Conservation (phyloP, 805 yeast species). For the Barnettozyma botsteinii region DNA sequence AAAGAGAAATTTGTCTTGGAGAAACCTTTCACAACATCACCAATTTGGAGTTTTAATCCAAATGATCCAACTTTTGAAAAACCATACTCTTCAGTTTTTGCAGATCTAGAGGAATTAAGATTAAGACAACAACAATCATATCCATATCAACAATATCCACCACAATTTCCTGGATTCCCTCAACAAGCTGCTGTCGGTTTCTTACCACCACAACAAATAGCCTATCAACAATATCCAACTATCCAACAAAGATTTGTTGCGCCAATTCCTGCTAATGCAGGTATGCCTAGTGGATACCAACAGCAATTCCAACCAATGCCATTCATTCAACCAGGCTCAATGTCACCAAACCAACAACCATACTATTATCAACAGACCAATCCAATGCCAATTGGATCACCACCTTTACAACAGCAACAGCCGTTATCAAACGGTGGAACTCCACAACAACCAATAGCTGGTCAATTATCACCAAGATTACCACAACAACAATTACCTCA, state of each 20-base stretch:
- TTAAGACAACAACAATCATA: slow-evolving; percentile 1
- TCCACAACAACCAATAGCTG: slow-evolving; percentile 3
- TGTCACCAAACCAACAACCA: slow-evolving; percentile 2
- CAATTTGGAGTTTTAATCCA: slow-evolving; percentile 57
- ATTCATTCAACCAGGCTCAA: slow-evolving; percentile 16
- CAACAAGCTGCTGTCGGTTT: slow-evolving; percentile 3
- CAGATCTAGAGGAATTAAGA: slow-evolving; percentile 26
- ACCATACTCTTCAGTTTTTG: slow-evolving; percentile 48
- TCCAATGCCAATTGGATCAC: slow-evolving; percentile 1
- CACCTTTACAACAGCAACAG: slow-evolving; percentile 2
- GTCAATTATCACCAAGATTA: slow-evolving; percentile 3
- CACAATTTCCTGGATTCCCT: slow-evolving; percentile 3
- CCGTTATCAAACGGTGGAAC: slow-evolving; percentile 1
- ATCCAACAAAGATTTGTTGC: slow-evolving; percentile 10
- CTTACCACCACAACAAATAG: slow-evolving; percentile 7
- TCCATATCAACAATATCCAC: slow-evolving; percentile 8
- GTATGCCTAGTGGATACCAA: slow-evolving; percentile 1
- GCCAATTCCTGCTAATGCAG: slow-evolving; percentile 10
- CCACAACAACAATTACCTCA: slow-evolving; percentile 1
- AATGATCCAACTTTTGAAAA: slow-evolving; percentile 36
- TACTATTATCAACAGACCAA: slow-evolving; percentile 5
- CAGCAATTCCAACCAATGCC: slow-evolving; percentile 19
- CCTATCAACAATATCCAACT: slow-evolving; percentile 8
- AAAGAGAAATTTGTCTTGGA: slow-evolving; percentile 41
- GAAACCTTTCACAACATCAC: slow-evolving; percentile 65